Percentiles rank a stretch among this genome's conserved stretches.
Conservation (phyloP, 2,329 filamentous ascomycete genomes). For the Fusarium xyrophilum region DNA sequence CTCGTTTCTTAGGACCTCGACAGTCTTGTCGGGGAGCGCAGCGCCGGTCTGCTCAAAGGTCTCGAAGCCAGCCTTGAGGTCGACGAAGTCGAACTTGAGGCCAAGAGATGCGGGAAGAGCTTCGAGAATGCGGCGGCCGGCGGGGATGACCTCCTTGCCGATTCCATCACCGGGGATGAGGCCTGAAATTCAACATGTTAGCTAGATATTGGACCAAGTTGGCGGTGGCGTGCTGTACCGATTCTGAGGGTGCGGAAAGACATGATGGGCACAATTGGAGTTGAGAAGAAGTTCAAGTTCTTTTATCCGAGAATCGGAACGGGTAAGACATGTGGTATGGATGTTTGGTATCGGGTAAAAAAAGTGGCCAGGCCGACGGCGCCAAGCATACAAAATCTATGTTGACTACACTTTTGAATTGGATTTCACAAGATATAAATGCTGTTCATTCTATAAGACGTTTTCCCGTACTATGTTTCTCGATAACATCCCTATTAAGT, state of each 20-base stretch:
- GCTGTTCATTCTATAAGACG: background rate
- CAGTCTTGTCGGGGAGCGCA: constrained; percentile 88
- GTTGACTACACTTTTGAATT: background rate
- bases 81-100: constrained; percentile 91
- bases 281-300: constrained; percentile 36
- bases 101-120: constrained; percentile 89
- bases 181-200: constrained; percentile 59
- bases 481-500: background rate
- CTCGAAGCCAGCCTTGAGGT: constrained; percentile 92
- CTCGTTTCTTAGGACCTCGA: constrained; percentile 85
- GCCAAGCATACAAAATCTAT: constrained; percentile 28
- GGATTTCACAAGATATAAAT: background rate
- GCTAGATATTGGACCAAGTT: background rate
- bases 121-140: constrained; percentile 89
- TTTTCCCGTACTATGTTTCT: background rate
- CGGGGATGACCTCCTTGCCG: constrained; percentile 96
- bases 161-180: constrained; percentile 98
- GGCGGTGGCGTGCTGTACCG: constrained; percentile 39
- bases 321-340: constrained; percentile 18
- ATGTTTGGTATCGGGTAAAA: constrained; percentile 32
- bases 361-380: constrained; percentile 24
- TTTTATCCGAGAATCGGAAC: constrained; percentile 40
- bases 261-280: constrained; percentile 45
- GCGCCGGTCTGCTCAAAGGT: constrained; percentile 89
- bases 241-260: constrained; percentile 53